These are phyloP conservation scores for Spathaspora gorwiae DNA, from an alignment of 805 yeast species.

Conservation along the genomic window DNA sequence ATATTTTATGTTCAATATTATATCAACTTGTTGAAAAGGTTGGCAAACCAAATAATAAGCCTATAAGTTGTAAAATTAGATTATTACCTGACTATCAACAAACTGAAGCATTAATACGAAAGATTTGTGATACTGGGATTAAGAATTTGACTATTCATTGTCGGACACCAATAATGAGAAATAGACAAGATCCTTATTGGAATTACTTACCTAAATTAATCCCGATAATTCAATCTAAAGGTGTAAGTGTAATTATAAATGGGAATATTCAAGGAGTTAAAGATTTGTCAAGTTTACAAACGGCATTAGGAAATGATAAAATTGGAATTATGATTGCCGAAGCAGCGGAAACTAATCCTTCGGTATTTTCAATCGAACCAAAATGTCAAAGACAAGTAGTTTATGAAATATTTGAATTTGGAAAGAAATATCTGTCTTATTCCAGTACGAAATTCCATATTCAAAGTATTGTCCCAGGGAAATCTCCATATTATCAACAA, in stretches of 20 bases:
- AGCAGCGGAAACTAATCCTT: constrained; percentile 81
- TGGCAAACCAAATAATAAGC: constrained; percentile 70
- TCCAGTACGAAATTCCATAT: constrained; percentile 81
- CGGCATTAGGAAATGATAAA: constrained; percentile 42
- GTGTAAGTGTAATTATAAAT: constrained; percentile 74
- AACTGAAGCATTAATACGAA: constrained; percentile 50
- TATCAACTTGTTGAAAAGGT: constrained; percentile 67
- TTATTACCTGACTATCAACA: constrained; percentile 58
- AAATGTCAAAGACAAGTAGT: constrained; percentile 52
- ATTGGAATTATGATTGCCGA: constrained; percentile 95
- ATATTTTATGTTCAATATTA: constrained; percentile 65
- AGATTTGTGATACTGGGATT: constrained; percentile 67
- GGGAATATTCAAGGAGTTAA: constrained; percentile 61
- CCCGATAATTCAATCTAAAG: constrained; percentile 52
- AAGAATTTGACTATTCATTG: constrained; percentile 86
- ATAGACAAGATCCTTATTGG: constrained; percentile 76
- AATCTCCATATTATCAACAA: constrained; percentile 51
- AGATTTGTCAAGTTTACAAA: constrained; percentile 52
- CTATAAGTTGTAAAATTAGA: constrained; percentile 89
- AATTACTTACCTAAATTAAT: constrained; percentile 61
- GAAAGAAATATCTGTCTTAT: constrained; percentile 54
- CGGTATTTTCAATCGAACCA: constrained; percentile 54
- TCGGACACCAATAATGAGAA: constrained; percentile 84
- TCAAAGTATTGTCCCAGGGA: constrained; percentile 75
- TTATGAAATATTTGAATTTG: constrained; percentile 52